phyloP scores from a whole-genome alignment of 1,284 basidiomycete genomes.

The Gymnopus androsaceus region DNA sequence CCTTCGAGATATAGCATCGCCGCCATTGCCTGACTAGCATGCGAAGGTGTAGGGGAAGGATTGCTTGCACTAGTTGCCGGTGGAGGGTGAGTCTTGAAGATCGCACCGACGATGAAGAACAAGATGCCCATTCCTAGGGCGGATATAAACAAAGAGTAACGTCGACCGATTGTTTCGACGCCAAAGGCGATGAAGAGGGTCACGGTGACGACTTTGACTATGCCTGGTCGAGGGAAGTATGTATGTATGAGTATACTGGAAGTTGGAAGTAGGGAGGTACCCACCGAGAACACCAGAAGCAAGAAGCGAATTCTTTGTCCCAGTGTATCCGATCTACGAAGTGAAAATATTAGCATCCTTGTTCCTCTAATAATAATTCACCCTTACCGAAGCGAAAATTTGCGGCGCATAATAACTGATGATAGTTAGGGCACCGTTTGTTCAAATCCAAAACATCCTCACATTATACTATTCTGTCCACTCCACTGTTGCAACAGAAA shows the following conservation, averaged over 20 bases:
- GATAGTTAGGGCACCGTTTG: no score
- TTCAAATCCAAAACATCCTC: constrained; percentile 53
- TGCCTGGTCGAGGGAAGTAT: not conserved
- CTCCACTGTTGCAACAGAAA: constrained; percentile 67
- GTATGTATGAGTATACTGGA: not conserved
- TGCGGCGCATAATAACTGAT: constrained; percentile 56
- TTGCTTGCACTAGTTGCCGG: constrained; percentile 23
- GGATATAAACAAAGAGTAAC: constrained; percentile 59
- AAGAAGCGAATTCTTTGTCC: constrained; percentile 53
- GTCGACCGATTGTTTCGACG: constrained; percentile 68
- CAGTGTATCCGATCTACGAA: constrained; percentile 50
- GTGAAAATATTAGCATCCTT: not conserved
- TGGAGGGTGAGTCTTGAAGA: constrained; percentile 63
- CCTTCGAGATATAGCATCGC: constrained; percentile 65
- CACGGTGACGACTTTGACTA: constrained; percentile 59
- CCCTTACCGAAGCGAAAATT: constrained; percentile 43
- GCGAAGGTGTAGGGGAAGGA: constrained; percentile 31
- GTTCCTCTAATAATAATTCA: not conserved
- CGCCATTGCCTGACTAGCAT: constrained; percentile 58
- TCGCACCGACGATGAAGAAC: constrained; percentile 67
- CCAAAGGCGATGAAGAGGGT: constrained; percentile 33
- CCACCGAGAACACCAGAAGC: constrained; percentile 71
- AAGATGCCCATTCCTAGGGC: constrained; percentile 67
- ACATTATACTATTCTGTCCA: constrained; percentile 67
- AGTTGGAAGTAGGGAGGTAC: not conserved